phyloP scores from a whole-genome alignment of 768 basidiomycete genomes.

The Terana coerulea region DNA sequence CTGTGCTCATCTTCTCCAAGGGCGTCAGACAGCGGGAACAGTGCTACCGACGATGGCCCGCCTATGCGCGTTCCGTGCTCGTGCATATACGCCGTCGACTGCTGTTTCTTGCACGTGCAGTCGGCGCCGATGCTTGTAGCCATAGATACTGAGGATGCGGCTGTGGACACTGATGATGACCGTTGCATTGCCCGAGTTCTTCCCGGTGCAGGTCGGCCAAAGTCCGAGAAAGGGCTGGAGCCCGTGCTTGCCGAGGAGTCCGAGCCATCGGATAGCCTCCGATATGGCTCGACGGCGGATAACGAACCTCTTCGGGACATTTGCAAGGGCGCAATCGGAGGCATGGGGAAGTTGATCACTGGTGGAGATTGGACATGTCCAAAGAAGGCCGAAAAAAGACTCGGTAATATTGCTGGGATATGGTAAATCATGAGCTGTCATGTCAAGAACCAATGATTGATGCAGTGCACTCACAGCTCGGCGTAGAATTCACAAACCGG shows the following conservation, averaged over 20 bases:
- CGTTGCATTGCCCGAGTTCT: background rate
- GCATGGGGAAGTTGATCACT: constrained; percentile 63
- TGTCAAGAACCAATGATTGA: background rate
- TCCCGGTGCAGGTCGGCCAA: too few species aligned
- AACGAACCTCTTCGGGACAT: constrained; percentile 29
- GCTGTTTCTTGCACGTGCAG: background rate
- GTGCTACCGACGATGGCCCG: constrained; percentile 9
- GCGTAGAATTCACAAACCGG: constrained; percentile 68
- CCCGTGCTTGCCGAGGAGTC: background rate
- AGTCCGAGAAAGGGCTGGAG: background rate
- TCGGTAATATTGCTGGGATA: constrained; percentile 56
- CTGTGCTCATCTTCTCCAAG: constrained; percentile 17
- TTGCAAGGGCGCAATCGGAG: constrained; percentile 60
- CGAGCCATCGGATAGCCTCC: constrained; percentile 1
- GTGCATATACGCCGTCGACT: background rate
- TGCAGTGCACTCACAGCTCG: constrained; percentile 51
- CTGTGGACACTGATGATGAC: background rate
- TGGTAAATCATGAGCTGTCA: constrained; percentile 4
- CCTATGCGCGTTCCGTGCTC: constrained; percentile 9
- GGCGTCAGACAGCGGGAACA: constrained; percentile 16
- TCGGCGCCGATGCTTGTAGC: background rate
- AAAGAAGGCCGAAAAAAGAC: constrained; percentile 70
- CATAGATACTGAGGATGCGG: background rate
- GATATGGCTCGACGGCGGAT: background rate
- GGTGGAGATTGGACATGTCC: constrained; percentile 60